Evolutionary conservation across 2,329 filamentous ascomycete species (phyloP), one percentile per base, ranked within the genome.

Genomic region (Dactylellina parvicollis): DNA sequence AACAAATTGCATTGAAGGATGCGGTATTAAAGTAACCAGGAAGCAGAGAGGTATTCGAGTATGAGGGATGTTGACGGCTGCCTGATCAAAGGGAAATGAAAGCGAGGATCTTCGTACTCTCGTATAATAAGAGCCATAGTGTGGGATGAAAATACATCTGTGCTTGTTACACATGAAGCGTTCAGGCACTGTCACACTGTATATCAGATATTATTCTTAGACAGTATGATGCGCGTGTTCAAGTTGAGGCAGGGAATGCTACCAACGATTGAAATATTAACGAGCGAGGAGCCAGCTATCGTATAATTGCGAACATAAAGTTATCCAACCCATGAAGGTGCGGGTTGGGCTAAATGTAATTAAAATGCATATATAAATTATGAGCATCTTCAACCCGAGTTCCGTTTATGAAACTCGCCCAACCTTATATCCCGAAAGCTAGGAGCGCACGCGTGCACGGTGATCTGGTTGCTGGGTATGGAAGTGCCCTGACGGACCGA

Each of bases 21-120:
- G 66, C 66, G 66, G 66, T 71, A 71, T 71, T 71, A 71, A 71
- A 55, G 7, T 46, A 52, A 46, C 57, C 34, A 49, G 36, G 30
- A 55, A 70, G 36, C 16, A 24, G 14, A 46, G 26, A 66, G 32
- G 52, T 36, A 67, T 52, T 42, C 52, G 34, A 4, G 30, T n/a
- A 40, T 66, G 50, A 46, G 34, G 40, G 16, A 42, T 36, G 32
- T 24, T 38, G 32, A 44, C 52, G 52, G 62, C 34, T 67, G 62
- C 62, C 62, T 67, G 52, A 55, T 3, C 12, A 38, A 32, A 32
- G 30, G 30, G 30, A n/a, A n/a, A n/a, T n/a, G n/a, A n/a, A n/a
- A n/a, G n/a, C n/a, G n/a, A n/a, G n/a, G n/a, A n/a, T n/a, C n/a
- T n/a, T n/a, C n/a, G n/a, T n/a, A n/a, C n/a, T n/a, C n/a, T n/a